Base-by-base conservation (phyloP, 768 basidiomycete genomes). In the Suillus subluteus region DNA sequence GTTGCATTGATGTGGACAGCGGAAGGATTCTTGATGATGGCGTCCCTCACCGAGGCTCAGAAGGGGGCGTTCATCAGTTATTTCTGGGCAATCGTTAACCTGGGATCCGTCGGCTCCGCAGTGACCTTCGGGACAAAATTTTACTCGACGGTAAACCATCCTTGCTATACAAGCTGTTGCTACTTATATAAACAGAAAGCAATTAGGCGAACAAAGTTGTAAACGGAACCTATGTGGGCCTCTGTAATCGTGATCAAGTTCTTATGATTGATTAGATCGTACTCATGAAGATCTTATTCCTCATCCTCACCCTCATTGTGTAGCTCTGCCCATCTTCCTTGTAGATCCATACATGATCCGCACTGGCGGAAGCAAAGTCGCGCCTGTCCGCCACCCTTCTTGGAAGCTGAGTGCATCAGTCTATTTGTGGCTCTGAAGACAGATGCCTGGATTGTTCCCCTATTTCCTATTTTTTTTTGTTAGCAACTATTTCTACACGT, bases 321-420 rank as follows among this genome's bases (percentile, higher is more conserved):
- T 89, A 30, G 46, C 78, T 12, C 86, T 91, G 61, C 89, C 90
- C 1, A 66, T 90, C 21, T 59, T 87, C 67, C 90, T 94, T 87
- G 88, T 82, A 11, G 81, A 89, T 66, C 91, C 91, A 16, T 76
- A 82, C 66, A 89, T 94, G 84, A 80, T 90, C 67, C 86, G 91
- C 26, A 84, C 86, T 1, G 90, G 91, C 70, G 90, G 90, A n/a
- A 87, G 92, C 2, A 92, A 93, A 73, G 90, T 91, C 70, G 86
- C 98, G n/a, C 91, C 96, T 0, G 98, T 96, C 78, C 87, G 82
- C 68, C 91, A 94, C 16, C 92, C 92, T 32, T 92, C 91, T 18
- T 83, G 84, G 68, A 89, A 70, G 81, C 83, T 16, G 91, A 92
- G 74, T 76, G 92, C 63, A 80, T 81, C 65, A 87, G 88, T 7